phyloP scores from a whole-genome alignment of 1,284 basidiomycete genomes.

The Cystobasidium slooffiae region DNA sequence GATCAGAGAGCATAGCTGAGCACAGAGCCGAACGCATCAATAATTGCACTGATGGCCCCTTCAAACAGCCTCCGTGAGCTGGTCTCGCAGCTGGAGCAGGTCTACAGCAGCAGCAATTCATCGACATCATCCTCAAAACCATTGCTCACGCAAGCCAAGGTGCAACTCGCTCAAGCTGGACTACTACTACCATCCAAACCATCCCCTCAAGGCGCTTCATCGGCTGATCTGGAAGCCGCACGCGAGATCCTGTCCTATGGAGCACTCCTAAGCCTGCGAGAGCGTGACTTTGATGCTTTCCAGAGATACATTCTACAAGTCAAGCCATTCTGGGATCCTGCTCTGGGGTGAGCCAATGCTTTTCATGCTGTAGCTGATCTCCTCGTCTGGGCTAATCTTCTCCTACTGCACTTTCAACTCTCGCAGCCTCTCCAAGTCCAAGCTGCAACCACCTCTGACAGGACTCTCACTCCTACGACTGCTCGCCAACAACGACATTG shows the following conservation, averaged over 20 bases:
- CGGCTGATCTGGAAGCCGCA: slow-evolving; percentile 56
- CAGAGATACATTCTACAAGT: slow-evolving; percentile 72
- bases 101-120: slow-evolving; percentile 10
- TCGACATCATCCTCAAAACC: slow-evolving; percentile 4
- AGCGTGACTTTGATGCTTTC: slow-evolving; percentile 85
- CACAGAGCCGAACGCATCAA: too few relatives aligned
- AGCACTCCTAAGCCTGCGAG: slow-evolving; percentile 87
- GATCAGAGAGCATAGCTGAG: background rate
- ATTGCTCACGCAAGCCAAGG: slow-evolving; percentile 59
- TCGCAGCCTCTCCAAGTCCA: slow-evolving; percentile 75
- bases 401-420: slow-evolving; percentile 57
- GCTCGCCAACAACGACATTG: slow-evolving; percentile 93
- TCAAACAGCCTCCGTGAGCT: background rate
- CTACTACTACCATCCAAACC: slow-evolving; percentile 68
- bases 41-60: too few relatives aligned
- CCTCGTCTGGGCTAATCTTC: background rate
- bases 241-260: slow-evolving; percentile 95
- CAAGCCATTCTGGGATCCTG: slow-evolving; percentile 43
- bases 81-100: slow-evolving; percentile 1
- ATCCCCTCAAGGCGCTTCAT: slow-evolving; percentile 58
- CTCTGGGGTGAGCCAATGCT: slow-evolving; percentile 9
- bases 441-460: slow-evolving; percentile 83
- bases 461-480: slow-evolving; percentile 93
- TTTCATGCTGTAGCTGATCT: slow-evolving; percentile 8
- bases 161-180: slow-evolving; percentile 76